phyloP scores from a whole-genome alignment of 108 stramenopile species.

The Phaeodactylum tricornutum region DNA sequence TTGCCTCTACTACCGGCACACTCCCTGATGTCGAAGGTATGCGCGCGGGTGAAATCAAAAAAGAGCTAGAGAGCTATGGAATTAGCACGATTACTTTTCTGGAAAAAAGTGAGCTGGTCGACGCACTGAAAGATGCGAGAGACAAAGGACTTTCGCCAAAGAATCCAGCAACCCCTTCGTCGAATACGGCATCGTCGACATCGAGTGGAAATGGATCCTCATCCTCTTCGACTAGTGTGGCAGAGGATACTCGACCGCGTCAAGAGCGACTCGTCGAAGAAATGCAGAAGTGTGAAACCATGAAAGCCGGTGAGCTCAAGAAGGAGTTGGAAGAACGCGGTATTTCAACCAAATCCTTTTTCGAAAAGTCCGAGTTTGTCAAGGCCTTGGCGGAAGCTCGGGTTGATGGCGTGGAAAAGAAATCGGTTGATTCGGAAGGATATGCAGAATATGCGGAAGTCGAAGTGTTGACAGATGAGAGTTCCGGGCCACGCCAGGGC shows the following conservation, averaged over 20 bases:
- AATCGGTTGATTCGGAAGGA: conserved; percentile 35
- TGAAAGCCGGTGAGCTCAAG: conserved; percentile 50
- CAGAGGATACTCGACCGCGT: no score
- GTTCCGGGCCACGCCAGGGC: conserved; percentile 13
- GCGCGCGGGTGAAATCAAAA: conserved; percentile 62
- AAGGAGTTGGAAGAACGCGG: conserved; percentile 65
- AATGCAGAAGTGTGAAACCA: conserved; percentile 23
- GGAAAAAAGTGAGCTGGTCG: conserved; percentile 62
- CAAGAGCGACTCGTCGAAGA: conserved; percentile 35
- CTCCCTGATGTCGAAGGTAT: conserved; percentile 32
- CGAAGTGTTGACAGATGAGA: conserved; percentile 67
- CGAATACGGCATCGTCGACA: no score
- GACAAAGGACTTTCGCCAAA: conserved; percentile 47
- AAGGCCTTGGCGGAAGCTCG: conserved; percentile 57
- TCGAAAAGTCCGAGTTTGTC: conserved; percentile 78
- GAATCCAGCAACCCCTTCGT: no score
- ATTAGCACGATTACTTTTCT: conserved; percentile 58
- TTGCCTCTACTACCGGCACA: not conserved
- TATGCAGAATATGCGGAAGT: conserved; percentile 65
- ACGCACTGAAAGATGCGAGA: conserved; percentile 50
- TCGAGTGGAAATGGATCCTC: no score
- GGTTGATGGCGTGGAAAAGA: conserved; percentile 41
- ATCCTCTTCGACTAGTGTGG: no score
- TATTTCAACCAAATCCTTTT: conserved; percentile 51
- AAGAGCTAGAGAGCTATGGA: conserved; percentile 71